Evolutionary conservation across 768 basidiomycete species (phyloP), one percentile per base, ranked within the genome.

Genomic region (Exidia glandulosa): DNA sequence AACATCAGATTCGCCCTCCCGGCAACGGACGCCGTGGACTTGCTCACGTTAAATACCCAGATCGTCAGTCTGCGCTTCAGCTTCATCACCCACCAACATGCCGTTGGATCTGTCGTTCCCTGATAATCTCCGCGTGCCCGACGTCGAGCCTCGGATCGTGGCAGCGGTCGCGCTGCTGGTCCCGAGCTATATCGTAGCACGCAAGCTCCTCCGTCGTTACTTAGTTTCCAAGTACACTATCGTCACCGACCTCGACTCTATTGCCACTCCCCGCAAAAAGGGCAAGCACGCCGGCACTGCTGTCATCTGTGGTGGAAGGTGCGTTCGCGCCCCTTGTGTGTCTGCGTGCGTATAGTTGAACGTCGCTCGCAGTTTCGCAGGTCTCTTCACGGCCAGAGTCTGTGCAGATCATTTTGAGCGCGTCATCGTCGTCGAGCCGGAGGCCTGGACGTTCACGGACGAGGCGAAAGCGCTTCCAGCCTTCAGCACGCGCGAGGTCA

Each of bases 401-500:
- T 72, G 72, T 57, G 65, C 69, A 14, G 65, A 70, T 57, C 71
- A 72, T 57, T 74, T 73, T 58, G 67, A 73, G 55, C 59, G 62
- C 3, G 72, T 74, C 45, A 34, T 73, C 30, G 61, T 74, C 36
- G 60, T 74, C 29, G 73, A 74, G 41, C 63, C 73, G 12, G 73
- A 74, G 23, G 62, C 61, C 14, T 71, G 67, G 67, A 54, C 69
- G 4, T 60, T 63, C 19, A 64, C 65, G 1, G 57, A 66, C 25
- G 66, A 68, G 36, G 68, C 45, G 23, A 52, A 41, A 57, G 19
- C 50, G 36, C 10, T 27, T 60, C 23, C 37, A 41, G n/a, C 32
- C 64, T 47, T 36, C 30, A 27, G 25, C 27, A 31, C 65, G 29
- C 48, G 64, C 45, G 55, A 58, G 14, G 34, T 61, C 3, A 59